Evolutionary conservation across 2,329 filamentous ascomycete species (phyloP).

Genomic region (Teratosphaeria zuluensis): DNA sequence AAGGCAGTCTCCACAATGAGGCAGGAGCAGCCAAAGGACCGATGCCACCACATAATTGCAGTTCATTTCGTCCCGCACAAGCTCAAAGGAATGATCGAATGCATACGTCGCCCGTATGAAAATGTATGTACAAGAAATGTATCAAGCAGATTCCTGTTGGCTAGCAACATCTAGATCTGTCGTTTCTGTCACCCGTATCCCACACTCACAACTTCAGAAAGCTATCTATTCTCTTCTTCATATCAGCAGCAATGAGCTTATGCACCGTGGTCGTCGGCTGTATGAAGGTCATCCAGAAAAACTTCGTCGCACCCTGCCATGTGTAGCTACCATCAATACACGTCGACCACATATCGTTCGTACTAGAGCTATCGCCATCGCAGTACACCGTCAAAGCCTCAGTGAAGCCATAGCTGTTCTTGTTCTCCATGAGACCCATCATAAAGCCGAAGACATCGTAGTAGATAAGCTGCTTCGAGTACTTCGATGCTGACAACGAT

Average conservation of each 20-base stretch:
- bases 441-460: constrained; percentile 15
- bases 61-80: too few species aligned
- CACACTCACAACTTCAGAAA: not conserved
- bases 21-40: too few species aligned
- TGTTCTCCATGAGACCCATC: constrained; percentile 9
- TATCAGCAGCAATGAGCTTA: constrained; percentile 13
- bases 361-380: constrained; percentile 7
- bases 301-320: constrained; percentile 7
- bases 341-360: constrained; percentile 8
- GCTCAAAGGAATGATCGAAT: too few species aligned
- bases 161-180: not conserved
- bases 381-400: constrained; percentile 10
- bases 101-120: too few species aligned
- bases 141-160: not conserved
- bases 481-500: constrained; percentile 6
- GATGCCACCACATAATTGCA: too few species aligned
- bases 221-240: constrained; percentile 12
- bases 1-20: too few species aligned
- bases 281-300: constrained; percentile 16
- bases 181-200: too few species aligned
- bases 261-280: constrained; percentile 14
- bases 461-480: constrained; percentile 13
- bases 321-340: constrained; percentile 8
- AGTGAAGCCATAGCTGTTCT: constrained; percentile 9
- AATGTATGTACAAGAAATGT: too few species aligned